A percentile compares a stretch with the other conserved stretches of the same genome.
Evolutionary conservation across 2,329 filamentous ascomycete genomes (phyloP).

Genomic region (Geosmithia putterillii): DNA sequence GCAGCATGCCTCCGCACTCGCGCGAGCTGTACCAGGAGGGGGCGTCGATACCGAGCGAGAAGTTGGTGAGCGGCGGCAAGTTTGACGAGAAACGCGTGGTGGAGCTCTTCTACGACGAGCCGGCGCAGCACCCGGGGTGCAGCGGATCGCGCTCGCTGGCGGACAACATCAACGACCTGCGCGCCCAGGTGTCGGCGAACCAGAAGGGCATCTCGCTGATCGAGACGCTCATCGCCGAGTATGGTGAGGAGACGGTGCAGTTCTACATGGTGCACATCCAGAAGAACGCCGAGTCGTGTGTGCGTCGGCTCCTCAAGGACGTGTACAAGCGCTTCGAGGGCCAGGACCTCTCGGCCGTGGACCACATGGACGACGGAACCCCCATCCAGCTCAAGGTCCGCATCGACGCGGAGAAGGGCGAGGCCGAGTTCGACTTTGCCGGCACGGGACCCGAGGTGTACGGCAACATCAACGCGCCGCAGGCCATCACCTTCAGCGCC

Average conservation of each 20-base stretch:
- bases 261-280: slow-evolving; percentile 80
- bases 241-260: slow-evolving; percentile 64
- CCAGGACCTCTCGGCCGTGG: slow-evolving; percentile 55
- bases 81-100: slow-evolving; percentile 70
- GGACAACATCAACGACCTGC: slow-evolving; percentile 74
- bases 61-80: slow-evolving; percentile 62
- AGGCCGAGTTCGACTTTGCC: slow-evolving; percentile 68
- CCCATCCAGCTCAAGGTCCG: slow-evolving; percentile 64
- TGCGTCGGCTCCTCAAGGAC: slow-evolving; percentile 59
- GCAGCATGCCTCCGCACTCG: slow-evolving; percentile 69
- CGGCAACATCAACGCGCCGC: slow-evolving; percentile 69
- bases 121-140: slow-evolving; percentile 62
- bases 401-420: slow-evolving; percentile 63
- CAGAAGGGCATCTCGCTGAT: slow-evolving; percentile 80
- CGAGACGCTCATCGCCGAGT: slow-evolving; percentile 61
- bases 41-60: slow-evolving; percentile 49
- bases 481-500: slow-evolving; percentile 74
- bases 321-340: slow-evolving; percentile 60
- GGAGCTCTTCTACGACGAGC: slow-evolving; percentile 60
- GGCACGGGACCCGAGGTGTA: slow-evolving; percentile 74
- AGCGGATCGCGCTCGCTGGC: slow-evolving; percentile 66
- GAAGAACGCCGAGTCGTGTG: slow-evolving; percentile 63
- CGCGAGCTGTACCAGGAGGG: slow-evolving; percentile 51
- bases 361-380: slow-evolving; percentile 77
- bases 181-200: slow-evolving; percentile 75